phyloP scores from a whole-genome alignment of 768 basidiomycete species.

The Crepidotus variabilis region DNA sequence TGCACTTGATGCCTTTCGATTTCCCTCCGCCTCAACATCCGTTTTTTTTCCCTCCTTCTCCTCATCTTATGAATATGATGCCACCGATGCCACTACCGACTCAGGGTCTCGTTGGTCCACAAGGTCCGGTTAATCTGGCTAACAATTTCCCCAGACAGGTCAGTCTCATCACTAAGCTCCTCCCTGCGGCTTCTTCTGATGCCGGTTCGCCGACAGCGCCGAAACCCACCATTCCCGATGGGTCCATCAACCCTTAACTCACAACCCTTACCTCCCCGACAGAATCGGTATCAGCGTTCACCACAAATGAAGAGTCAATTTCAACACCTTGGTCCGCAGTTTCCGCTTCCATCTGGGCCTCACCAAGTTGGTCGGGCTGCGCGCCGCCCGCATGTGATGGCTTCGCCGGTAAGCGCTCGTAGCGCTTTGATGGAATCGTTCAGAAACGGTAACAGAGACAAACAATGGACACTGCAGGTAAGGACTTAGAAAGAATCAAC shows the following conservation, averaged over 20 bases:
- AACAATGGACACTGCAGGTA: slow-evolving; percentile 81
- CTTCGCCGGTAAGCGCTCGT: slow-evolving; percentile 1
- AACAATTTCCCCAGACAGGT: neutral
- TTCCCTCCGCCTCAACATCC: neutral
- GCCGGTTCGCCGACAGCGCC: neutral
- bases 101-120: neutral
- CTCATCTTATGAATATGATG: neutral
- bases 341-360: neutral
- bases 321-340: neutral
- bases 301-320: neutral
- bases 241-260: neutral
- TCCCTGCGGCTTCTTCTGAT: neutral
- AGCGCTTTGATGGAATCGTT: slow-evolving; percentile 9
- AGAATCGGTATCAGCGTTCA: neutral
- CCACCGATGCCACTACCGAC: neutral
- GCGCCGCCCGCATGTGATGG: slow-evolving; percentile 36
- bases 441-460: slow-evolving; percentile 16
- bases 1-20: slow-evolving; percentile 1
- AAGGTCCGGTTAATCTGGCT: neutral
- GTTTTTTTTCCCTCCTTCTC: slow-evolving; percentile 1
- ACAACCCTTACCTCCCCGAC: neutral
- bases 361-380: slow-evolving; percentile 26
- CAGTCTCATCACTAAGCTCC: neutral
- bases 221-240: neutral
- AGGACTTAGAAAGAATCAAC: neutral